A percentile compares a stretch with the other conserved stretches of the same genome.
These are phyloP conservation scores for Botrytis aclada DNA, from an alignment of 2,329 filamentous ascomycete genomes.

Conservation along the genomic window DNA sequence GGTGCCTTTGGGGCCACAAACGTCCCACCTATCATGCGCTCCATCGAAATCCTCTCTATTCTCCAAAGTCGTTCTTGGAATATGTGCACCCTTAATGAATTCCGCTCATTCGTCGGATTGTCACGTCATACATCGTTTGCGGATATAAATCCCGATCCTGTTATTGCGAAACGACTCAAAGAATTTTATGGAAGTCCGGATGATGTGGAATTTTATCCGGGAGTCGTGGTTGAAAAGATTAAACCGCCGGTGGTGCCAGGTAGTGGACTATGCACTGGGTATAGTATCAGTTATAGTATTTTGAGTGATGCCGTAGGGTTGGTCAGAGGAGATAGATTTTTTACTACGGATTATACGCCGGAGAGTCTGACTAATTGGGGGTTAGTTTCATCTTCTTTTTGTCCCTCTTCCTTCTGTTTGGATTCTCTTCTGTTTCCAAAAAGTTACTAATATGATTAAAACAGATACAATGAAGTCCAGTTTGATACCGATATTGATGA, in stretches of 20 bases:
- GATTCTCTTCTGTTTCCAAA: background rate
- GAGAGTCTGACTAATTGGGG: constrained; percentile 81
- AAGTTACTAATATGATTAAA: background rate
- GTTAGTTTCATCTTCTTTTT: constrained; percentile 45
- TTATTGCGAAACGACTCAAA: constrained; percentile 54
- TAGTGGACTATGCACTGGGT: constrained; percentile 51
- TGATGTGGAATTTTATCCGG: constrained; percentile 67
- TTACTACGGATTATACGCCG: constrained; percentile 51
- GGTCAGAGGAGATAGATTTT: constrained; percentile 57
- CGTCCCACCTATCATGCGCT: constrained; percentile 45
- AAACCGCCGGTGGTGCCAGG: constrained; percentile 52
- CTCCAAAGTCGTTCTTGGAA: constrained; percentile 48
- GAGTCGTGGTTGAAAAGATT: constrained; percentile 58
- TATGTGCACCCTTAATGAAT: constrained; percentile 39
- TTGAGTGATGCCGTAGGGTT: constrained; percentile 59
- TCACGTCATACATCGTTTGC: constrained; percentile 48
- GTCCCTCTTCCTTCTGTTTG: background rate
- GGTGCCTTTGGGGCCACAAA: constrained; percentile 52
- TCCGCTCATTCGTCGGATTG: constrained; percentile 51
- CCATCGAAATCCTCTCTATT: constrained; percentile 48
- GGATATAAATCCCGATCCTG: constrained; percentile 44
- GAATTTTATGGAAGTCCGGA: constrained; percentile 59
- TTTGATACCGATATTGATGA: constrained; percentile 56
- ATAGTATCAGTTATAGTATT: constrained; percentile 53
- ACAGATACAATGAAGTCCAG: constrained; percentile 14